phyloP scores from a whole-genome alignment of 2,329 filamentous ascomycete genomes.

The Chaetothyriales sp. region DNA sequence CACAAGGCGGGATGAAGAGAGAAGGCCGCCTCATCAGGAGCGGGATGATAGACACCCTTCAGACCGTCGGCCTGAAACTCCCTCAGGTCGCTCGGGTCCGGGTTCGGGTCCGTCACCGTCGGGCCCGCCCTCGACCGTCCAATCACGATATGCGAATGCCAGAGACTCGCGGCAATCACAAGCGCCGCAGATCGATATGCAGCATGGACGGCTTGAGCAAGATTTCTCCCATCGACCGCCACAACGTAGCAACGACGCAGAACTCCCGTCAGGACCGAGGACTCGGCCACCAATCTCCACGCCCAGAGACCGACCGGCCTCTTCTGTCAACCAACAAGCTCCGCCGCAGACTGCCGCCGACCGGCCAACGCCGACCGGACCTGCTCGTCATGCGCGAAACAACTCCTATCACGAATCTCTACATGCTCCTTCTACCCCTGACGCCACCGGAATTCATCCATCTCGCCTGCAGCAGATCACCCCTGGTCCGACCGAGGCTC shows the following conservation, averaged over 20 bases:
- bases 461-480: slow-evolving; percentile 35
- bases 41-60: slow-evolving; percentile 9
- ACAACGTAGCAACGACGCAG: slow-evolving; percentile 28
- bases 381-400: slow-evolving; percentile 24
- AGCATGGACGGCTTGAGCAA: slow-evolving; percentile 32
- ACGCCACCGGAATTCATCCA: slow-evolving; percentile 37
- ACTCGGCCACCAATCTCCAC: slow-evolving; percentile 18
- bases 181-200: slow-evolving; percentile 25
- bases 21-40: slow-evolving; percentile 11
- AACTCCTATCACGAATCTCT: slow-evolving; percentile 21
- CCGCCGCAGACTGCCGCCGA: slow-evolving; percentile 19
- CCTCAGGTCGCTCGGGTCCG: slow-evolving; percentile 1
- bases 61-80: slow-evolving; percentile 4
- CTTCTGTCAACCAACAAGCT: slow-evolving; percentile 10
- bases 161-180: slow-evolving; percentile 7
- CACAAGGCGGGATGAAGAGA: slow-evolving; percentile 15
- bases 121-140: background rate
- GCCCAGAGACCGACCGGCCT: slow-evolving; percentile 11
- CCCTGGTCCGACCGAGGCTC: slow-evolving; percentile 8
- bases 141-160: slow-evolving; percentile 2
- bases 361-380: slow-evolving; percentile 30
- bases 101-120: slow-evolving; percentile 2
- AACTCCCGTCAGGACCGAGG: slow-evolving; percentile 42
- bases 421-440: slow-evolving; percentile 22
- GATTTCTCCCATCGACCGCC: slow-evolving; percentile 21